phyloP scores from a whole-genome alignment of 2,329 filamentous ascomycete species.

The Penicillium brevicompactum region DNA sequence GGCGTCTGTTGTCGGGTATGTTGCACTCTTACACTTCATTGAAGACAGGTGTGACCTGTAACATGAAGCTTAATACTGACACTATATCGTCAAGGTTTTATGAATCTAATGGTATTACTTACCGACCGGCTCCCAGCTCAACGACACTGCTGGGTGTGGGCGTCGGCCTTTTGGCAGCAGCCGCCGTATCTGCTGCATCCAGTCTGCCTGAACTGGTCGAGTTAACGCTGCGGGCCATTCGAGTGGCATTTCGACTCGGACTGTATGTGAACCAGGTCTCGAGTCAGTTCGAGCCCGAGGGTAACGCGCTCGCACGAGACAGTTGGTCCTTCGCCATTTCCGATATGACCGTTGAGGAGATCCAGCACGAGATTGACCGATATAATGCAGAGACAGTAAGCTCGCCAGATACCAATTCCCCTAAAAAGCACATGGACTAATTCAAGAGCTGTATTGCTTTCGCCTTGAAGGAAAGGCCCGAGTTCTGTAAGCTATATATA shows the following conservation, averaged over 20 bases:
- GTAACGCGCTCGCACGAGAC: conserved; percentile 17
- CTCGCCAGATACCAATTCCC: not conserved
- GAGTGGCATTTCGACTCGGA: conserved; percentile 52
- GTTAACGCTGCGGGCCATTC: conserved; percentile 45
- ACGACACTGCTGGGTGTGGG: conserved; percentile 41
- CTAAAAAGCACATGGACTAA: no score
- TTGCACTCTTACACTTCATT: no score
- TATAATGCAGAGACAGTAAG: not conserved
- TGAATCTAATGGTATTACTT: not conserved
- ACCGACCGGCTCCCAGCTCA: not conserved
- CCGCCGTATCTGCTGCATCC: conserved; percentile 46
- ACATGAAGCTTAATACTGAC: no score
- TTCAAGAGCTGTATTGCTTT: no score
- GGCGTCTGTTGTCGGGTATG: no score
- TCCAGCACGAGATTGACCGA: conserved; percentile 28
- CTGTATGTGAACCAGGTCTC: conserved; percentile 49
- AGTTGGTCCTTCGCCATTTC: conserved; percentile 32
- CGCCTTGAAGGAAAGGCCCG: no score
- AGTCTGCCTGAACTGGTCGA: conserved; percentile 43
- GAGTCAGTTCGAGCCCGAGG: conserved; percentile 43
- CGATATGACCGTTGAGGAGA: conserved; percentile 17
- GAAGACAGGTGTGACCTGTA: no score
- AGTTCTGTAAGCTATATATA: no score
- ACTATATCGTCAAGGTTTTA: not conserved
- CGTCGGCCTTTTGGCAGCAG: conserved; percentile 47